Evolutionary conservation across 306 rosid species (phyloP).

Genomic region (Prunus kanzakura): DNA sequence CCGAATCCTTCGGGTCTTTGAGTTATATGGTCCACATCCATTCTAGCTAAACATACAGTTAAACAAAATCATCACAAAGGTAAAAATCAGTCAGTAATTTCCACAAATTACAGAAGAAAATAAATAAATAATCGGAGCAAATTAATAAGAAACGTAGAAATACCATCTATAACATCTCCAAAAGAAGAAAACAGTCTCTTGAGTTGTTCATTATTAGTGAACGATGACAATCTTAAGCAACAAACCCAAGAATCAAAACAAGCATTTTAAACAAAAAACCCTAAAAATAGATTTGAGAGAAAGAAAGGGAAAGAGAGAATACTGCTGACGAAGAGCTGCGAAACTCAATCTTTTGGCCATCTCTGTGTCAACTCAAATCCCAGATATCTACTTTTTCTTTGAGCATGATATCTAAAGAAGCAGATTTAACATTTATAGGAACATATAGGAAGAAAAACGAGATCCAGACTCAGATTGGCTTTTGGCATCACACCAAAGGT

Average conservation of each 20-base stretch:
- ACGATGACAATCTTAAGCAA: too few relatives aligned
- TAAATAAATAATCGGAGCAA: background rate
- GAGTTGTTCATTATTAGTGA: too few relatives aligned
- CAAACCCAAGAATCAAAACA: slow-evolving; percentile 2
- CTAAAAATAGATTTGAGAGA: background rate
- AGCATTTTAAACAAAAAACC: background rate
- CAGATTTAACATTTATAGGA: too few relatives aligned
- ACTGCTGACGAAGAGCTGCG: slow-evolving; percentile 57
- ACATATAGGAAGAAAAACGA: too few relatives aligned
- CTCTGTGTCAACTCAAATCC: background rate
- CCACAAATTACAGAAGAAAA: background rate
- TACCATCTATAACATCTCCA: slow-evolving; percentile 47
- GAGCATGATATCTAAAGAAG: too few relatives aligned
- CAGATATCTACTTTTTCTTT: background rate
- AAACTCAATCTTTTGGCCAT: slow-evolving; percentile 48
- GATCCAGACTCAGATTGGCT: too few relatives aligned
- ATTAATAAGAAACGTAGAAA: background rate
- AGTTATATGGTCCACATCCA: slow-evolving; percentile 46
- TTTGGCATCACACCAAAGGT: too few relatives aligned
- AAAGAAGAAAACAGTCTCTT: too few relatives aligned
- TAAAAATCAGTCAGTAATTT: background rate
- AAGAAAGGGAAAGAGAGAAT: slow-evolving; percentile 6
- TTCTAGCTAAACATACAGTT: slow-evolving; percentile 31
- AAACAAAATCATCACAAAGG: background rate
- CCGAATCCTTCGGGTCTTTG: slow-evolving; percentile 77